Base-by-base conservation (phyloP, 176 grass and related monocot genomes). In the Oryza glumipatula region DNA sequence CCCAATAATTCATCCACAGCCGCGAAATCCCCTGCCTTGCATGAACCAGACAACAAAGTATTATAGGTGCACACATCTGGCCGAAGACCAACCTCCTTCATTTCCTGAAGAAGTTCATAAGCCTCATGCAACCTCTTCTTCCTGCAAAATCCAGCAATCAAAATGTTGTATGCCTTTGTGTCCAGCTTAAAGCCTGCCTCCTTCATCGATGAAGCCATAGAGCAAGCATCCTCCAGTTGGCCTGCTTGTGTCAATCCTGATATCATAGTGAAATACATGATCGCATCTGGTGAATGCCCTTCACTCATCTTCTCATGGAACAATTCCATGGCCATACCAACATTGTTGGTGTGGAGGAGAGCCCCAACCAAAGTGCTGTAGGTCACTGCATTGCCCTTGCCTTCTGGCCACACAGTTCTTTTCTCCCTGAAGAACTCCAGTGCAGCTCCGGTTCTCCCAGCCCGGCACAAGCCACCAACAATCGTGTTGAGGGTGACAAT, bases 21-120 rank as follows among this genome's bases (percentile, higher is more conserved):
- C 3, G 45, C 17, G 73, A 98, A 92, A 92, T 98, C 88, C 19
- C 86, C 85, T 36, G 80, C 71, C 72, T 94, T 95, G 51, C 91
- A 90, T 26, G 67, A 83, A 77, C 65, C 65, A 84, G 91, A 92
- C 63, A 98, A 65, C 51, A 98, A 85, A 80, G 87, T 89, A 69
- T 92, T 98, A 70, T 91, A 95, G 69, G 89, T 98, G 83, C 23
- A 87, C 32, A 92, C 88, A 73, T 95, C 91, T 68, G 91, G 93
- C 72, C 7, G 11, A 8, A 98, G 74, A 79, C 83, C 88, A 60
- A 65, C 65, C 28, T 82, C 83, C 22, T 85, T 78, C 91, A 98
- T 98, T 78, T 92, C 75, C 30, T 2, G 19, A 49, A 89, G 67
- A 71, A 94, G 32, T 32, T 90, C 78, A 72, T 70, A 5, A 64